Evolutionary conservation across 2,329 filamentous ascomycete species (phyloP), one percentile per base, ranked within the genome.

Genomic region (Aspergillus tamarii): DNA sequence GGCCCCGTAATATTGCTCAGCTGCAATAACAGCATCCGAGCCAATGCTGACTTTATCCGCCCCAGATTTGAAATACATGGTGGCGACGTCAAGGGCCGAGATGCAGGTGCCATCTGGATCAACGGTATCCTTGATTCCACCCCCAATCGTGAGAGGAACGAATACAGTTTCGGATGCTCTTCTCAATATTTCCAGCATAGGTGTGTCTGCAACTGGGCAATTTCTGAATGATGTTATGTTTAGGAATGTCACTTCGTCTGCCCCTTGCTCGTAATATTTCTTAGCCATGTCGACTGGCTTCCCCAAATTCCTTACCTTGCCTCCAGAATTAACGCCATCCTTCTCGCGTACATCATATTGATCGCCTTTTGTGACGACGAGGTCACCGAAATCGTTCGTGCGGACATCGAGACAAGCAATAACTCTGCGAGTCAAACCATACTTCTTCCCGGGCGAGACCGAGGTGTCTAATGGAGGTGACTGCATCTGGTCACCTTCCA

Each of bases 191-290:
- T 99, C 94, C 58, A 99, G 88, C 95, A 99, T 99, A 9, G 95
- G 95, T 4, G 94, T 83, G 80, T 99, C 95, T 68, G 90, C 92
- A 14, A 98, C 81, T 9, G 95, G 95, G 69, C 93, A 96, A 82
- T 98, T 95, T 66, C 95, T 90, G 86, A 99, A 99, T 23, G 91
- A 95, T 1, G 94, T 99, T 75, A 99, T 99, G 84, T 99, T 99
- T 70, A 99, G 85, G 79, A 99, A 99, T 0, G 94, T 97, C 61
- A 99, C 87, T 80, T 99, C 95, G 79, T 99, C 95, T 14, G 95
- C 94, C 64, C 95, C 95, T 80, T 97, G 93, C 74, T 96, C 90
- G 83, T 98, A 99, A 84, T 99, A 99, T 73, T 88, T 89, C 79
- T 88, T 88, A 10, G 95, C 95, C 87, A 99, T 91, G 68, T 97